phyloP scores from a whole-genome alignment of 2,329 filamentous ascomycete genomes.

The Ophiostoma piceae region DNA sequence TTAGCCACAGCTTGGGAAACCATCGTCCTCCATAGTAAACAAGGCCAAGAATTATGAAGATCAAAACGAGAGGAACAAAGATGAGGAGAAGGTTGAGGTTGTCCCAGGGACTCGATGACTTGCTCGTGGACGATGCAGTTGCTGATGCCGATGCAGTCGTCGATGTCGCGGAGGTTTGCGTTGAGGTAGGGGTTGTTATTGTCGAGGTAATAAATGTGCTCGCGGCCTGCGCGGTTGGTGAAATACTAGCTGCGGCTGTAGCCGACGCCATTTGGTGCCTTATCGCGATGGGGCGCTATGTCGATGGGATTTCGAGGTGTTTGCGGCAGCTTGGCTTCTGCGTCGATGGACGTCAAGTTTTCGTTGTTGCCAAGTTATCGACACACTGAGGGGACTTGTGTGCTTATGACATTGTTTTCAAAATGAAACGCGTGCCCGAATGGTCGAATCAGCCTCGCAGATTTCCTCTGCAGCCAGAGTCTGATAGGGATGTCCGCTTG shows the following conservation, averaged over 20 bases:
- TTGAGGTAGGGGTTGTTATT: not conserved
- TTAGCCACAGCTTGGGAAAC: not conserved
- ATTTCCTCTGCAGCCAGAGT: not conserved
- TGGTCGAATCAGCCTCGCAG: not conserved
- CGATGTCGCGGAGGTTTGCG: not conserved
- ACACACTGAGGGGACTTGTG: not conserved
- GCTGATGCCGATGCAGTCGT: not conserved
- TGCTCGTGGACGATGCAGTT: not conserved
- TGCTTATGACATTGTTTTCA: not conserved
- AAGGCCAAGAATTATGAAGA: not conserved
- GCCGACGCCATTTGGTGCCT: not conserved
- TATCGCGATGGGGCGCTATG: not conserved
- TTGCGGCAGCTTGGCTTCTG: not conserved
- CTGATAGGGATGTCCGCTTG: not conserved
- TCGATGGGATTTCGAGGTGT: not conserved
- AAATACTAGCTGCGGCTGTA: not conserved
- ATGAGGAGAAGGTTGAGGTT: conserved; percentile 4
- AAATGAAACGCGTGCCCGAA: not conserved
- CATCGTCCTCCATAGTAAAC: not conserved
- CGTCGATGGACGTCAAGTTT: not conserved
- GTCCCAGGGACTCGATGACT: not conserved
- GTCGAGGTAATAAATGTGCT: not conserved
- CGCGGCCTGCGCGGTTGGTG: not conserved
- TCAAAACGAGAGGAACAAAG: not conserved
- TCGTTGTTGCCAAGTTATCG: not conserved